phyloP scores from a whole-genome alignment of 176 grass and related monocot genomes.

The Miscanthus lutarioriparius region DNA sequence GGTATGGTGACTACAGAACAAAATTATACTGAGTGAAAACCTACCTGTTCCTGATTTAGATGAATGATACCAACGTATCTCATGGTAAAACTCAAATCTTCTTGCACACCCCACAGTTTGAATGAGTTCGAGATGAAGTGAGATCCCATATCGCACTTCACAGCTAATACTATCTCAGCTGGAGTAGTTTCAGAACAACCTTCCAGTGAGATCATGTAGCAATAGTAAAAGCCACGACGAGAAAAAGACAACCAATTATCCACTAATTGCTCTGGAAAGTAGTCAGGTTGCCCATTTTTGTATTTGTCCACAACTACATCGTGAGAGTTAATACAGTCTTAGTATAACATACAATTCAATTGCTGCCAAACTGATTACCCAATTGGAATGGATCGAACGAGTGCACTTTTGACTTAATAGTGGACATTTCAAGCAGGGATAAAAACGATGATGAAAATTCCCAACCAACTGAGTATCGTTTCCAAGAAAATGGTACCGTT shows the following conservation, averaged over 20 bases:
- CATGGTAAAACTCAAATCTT: constrained; percentile 36
- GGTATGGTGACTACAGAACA: background rate
- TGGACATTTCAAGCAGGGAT: background rate
- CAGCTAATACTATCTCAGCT: constrained; percentile 55
- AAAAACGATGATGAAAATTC: background rate
- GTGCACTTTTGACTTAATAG: constrained; percentile 1
- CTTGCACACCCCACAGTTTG: constrained; percentile 28
- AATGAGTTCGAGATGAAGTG: constrained; percentile 56
- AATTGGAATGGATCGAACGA: background rate
- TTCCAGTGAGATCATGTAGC: constrained; percentile 64
- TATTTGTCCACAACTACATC: constrained; percentile 56
- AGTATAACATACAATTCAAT: background rate
- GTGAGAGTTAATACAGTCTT: constrained; percentile 13
- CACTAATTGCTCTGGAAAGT: constrained; percentile 70
- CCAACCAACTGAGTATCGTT: background rate
- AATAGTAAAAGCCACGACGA: constrained; percentile 58
- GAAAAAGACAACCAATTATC: constrained; percentile 66
- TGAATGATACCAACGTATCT: constrained; percentile 43
- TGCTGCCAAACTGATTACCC: background rate
- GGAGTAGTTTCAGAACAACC: constrained; percentile 25
- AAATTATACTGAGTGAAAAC: background rate
- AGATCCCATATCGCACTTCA: constrained; percentile 66
- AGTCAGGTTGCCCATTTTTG: constrained; percentile 50
- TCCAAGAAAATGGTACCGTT: background rate
- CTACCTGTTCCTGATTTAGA: constrained; percentile 65